Evolutionary conservation across 805 yeast species (phyloP).

Genomic region (Cephaloascus albidus): DNA sequence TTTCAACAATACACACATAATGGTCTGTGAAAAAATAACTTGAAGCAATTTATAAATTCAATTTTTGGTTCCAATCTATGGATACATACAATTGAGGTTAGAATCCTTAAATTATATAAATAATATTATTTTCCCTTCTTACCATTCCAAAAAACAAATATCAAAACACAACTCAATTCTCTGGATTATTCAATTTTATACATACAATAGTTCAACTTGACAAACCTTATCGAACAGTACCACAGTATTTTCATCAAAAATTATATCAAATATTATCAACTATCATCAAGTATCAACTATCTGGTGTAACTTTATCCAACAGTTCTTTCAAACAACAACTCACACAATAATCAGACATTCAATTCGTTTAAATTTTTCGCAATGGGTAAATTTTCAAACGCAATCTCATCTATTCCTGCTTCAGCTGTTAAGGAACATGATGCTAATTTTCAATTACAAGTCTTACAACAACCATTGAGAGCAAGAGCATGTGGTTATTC

Average conservation of each 20-base stretch:
- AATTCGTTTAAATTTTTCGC: background rate
- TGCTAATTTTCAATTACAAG: conserved; percentile 2
- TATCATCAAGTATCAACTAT: too few species aligned
- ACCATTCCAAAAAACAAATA: background rate
- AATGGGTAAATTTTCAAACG: background rate
- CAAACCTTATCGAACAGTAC: too few species aligned
- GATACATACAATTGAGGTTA: background rate
- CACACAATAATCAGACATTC: background rate
- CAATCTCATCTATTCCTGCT: background rate
- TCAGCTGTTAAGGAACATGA: background rate
- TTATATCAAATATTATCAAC: too few species aligned
- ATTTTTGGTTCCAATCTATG: background rate
- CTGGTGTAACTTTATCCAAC: too few species aligned
- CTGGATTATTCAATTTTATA: background rate
- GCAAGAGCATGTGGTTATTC: conserved; percentile 8
- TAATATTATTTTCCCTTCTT: background rate
- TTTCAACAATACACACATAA: background rate
- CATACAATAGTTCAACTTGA: background rate
- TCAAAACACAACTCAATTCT: background rate
- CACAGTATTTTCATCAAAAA: too few species aligned
- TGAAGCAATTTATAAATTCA: background rate
- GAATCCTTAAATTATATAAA: too few species aligned
- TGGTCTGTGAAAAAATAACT: background rate
- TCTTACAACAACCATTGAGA: conserved; percentile 8
- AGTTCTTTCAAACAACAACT: background rate